Evolutionary conservation across 2,329 filamentous ascomycete species (phyloP).

Genomic region (Daldinia sp.): DNA sequence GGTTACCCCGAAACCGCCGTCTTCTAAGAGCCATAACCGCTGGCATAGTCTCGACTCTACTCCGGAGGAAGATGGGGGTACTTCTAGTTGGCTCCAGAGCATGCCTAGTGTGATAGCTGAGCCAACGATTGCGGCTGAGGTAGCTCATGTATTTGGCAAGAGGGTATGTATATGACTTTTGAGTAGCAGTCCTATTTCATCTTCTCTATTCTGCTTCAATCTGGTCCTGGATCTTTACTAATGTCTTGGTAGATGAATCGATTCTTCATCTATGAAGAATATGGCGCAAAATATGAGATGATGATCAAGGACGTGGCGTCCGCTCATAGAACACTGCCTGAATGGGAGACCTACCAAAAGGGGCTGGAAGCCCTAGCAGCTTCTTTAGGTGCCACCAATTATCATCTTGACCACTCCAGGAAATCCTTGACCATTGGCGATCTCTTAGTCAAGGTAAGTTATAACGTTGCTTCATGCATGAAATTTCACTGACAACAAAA

Average conservation of each 20-base stretch:
- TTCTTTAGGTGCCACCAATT: conserved; percentile 77
- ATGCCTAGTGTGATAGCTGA: conserved; percentile 67
- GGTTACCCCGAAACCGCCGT: conserved; percentile 39
- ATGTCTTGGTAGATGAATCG: conserved; percentile 72
- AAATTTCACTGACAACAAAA: conserved; percentile 24
- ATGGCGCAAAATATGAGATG: conserved; percentile 88
- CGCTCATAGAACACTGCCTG: conserved; percentile 74
- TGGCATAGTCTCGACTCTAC: conserved; percentile 64
- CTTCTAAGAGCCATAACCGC: conserved; percentile 55
- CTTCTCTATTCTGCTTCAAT: not conserved
- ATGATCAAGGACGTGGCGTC: conserved; percentile 82
- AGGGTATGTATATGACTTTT: conserved; percentile 59
- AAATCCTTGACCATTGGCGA: conserved; percentile 87
- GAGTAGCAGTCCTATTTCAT: not conserved
- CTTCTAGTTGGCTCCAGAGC: conserved; percentile 58
- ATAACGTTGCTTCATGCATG: not conserved
- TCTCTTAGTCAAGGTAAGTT: conserved; percentile 84
- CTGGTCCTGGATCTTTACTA: not conserved
- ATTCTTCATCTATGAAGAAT: conserved; percentile 92
- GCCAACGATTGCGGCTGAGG: conserved; percentile 69
- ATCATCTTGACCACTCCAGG: conserved; percentile 70
- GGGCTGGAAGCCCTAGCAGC: conserved; percentile 87
- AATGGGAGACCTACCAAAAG: conserved; percentile 84
- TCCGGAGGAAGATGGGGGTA: conserved; percentile 56
- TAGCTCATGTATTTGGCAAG: conserved; percentile 70